Evolutionary conservation across 192 early-diverging fungal species (phyloP).

Genomic region (Piromyces finnis): DNA sequence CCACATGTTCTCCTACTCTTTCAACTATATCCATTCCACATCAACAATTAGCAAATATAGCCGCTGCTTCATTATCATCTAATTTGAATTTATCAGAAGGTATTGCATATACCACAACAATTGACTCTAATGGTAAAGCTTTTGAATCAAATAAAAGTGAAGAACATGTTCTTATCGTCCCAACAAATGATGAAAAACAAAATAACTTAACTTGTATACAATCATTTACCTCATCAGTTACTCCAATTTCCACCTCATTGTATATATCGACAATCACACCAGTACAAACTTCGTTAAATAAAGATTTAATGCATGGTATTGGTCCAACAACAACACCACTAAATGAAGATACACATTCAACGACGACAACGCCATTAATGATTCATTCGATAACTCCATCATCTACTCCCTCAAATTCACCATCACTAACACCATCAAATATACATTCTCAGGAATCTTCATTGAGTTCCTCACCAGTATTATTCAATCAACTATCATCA

Average conservation of each 20-base stretch:
- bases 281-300: not conserved
- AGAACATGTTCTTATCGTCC: not conserved
- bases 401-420: no score
- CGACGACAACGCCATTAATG: no score
- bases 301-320: no score
- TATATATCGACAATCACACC: not conserved
- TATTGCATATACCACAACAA: not conserved
- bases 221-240: not conserved
- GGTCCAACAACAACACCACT: no score
- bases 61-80: not conserved
- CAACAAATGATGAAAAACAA: not conserved
- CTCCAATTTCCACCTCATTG: not conserved
- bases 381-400: no score
- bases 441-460: not conserved
- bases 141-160: not conserved
- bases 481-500: not conserved
- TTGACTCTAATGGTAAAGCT: not conserved
- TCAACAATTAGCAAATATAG: not conserved
- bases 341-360: no score
- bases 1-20: not conserved
- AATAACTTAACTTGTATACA: not conserved
- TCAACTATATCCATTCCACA: not conserved
- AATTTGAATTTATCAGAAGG: not conserved
- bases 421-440: not conserved
- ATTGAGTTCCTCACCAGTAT: not conserved